A percentile compares a stretch with the other conserved stretches of the same genome.
Evolutionary conservation across 2,329 filamentous ascomycete genomes (phyloP).

Genomic region (Cladobotryum protrusum): DNA sequence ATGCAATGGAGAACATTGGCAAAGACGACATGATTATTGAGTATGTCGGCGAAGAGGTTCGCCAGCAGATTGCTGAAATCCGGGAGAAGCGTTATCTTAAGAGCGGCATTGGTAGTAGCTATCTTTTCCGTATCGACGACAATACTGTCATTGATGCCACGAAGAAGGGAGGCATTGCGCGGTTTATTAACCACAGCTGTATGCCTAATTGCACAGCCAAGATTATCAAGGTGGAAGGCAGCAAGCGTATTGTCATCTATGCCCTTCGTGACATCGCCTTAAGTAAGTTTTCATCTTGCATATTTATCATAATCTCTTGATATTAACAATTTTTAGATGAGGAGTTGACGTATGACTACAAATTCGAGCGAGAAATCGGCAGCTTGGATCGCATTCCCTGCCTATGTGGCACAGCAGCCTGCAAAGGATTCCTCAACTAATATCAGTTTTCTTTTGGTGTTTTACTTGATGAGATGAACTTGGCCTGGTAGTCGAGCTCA

Average conservation of each 20-base stretch:
- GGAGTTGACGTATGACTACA: slow-evolving; percentile 99
- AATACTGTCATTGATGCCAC: slow-evolving; percentile 97
- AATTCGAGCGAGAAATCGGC: slow-evolving; percentile 95
- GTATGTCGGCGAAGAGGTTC: slow-evolving; percentile 95
- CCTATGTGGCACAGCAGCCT: slow-evolving; percentile 89
- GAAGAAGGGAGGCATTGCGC: slow-evolving; percentile 94
- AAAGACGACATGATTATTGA: slow-evolving; percentile 99
- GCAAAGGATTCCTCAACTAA: slow-evolving; percentile 98
- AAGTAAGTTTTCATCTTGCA: slow-evolving; percentile 58
- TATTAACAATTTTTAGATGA: slow-evolving; percentile 60
- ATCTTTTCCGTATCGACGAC: slow-evolving; percentile 96
- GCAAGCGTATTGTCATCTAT: slow-evolving; percentile 98
- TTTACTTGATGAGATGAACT: background rate
- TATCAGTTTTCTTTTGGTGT: background rate
- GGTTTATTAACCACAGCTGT: slow-evolving; percentile 98
- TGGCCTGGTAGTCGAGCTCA: background rate
- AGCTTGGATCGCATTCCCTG: slow-evolving; percentile 94
- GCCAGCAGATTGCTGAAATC: slow-evolving; percentile 95
- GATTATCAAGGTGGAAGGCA: slow-evolving; percentile 98
- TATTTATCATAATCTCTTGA: background rate
- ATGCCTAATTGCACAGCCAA: slow-evolving; percentile 98
- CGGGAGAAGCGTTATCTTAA: slow-evolving; percentile 88
- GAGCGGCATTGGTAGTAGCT: slow-evolving; percentile 94
- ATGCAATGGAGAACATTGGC: slow-evolving; percentile 94
- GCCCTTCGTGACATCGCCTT: slow-evolving; percentile 89